A percentile compares a stretch with the other conserved stretches of the same genome.
Evolutionary conservation across 441 rosid genomes (phyloP).

Genomic region (Syzygium malaccense): DNA sequence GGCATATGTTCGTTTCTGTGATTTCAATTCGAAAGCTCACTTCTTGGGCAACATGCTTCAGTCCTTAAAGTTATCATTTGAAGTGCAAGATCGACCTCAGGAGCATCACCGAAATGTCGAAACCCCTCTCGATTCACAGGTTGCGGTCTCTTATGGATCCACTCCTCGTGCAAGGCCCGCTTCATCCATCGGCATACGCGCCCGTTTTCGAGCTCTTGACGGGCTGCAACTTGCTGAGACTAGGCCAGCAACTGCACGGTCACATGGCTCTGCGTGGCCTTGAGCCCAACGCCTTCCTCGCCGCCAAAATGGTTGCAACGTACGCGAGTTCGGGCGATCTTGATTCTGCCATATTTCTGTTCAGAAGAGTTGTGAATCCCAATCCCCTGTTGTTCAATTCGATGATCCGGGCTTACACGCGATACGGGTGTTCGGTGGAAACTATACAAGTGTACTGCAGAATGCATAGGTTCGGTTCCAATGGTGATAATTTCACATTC

Average conservation of each 20-base stretch:
- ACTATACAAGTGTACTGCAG: neutral
- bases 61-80: neutral
- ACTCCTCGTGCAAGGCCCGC: neutral
- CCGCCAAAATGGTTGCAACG: conserved; percentile 15
- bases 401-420: conserved; percentile 8
- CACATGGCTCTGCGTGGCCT: conserved; percentile 5
- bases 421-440: conserved; percentile 1
- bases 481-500: conserved; percentile 10
- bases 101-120: neutral
- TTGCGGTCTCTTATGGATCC: neutral
- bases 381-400: conserved; percentile 3
- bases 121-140: neutral
- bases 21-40: neutral
- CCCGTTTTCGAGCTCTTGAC: conserved; percentile 3
- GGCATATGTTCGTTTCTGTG: neutral
- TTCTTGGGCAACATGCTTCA: neutral
- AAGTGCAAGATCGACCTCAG: neutral
- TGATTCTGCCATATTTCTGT: conserved; percentile 2
- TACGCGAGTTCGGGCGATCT: conserved; percentile 17
- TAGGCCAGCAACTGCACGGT: conserved; percentile 4
- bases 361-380: neutral
- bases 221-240: neutral
- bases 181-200: neutral
- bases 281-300: conserved; percentile 11
- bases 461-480: conserved; percentile 3